A percentile compares a stretch with the other conserved stretches of the same genome.
These are phyloP conservation scores for Kodamaea nitidulidarum DNA, from an alignment of 805 yeast genomes.

Conservation along the genomic window DNA sequence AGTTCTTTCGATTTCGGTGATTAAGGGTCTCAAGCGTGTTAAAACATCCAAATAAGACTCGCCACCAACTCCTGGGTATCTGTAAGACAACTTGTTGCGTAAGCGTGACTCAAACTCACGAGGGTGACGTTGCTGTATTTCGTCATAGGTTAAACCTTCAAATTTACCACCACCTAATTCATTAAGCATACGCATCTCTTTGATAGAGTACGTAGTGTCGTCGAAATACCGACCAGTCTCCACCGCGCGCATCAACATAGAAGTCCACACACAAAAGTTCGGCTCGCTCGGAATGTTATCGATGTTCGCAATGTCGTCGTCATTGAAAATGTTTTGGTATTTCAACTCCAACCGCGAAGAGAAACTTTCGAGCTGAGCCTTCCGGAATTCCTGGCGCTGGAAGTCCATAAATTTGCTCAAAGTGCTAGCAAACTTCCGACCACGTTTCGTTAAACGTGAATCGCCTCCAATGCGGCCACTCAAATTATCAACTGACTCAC, in stretches of 20 bases:
- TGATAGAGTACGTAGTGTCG: conserved; percentile 68
- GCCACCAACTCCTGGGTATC: conserved; percentile 97
- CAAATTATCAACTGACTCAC: conserved; percentile 85
- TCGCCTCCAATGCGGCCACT: conserved; percentile 90
- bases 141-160: conserved; percentile 90
- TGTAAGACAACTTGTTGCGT: conserved; percentile 71
- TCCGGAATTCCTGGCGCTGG: conserved; percentile 67
- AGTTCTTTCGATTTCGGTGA: conserved; percentile 88
- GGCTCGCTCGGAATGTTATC: conserved; percentile 52
- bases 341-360: conserved; percentile 43
- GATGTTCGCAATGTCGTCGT: conserved; percentile 20
- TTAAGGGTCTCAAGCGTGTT: conserved; percentile 81
- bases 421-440: conserved; percentile 68
- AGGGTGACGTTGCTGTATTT: conserved; percentile 69
- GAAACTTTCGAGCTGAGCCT: conserved; percentile 53
- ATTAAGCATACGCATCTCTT: conserved; percentile 89
- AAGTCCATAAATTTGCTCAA: conserved; percentile 68
- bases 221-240: conserved; percentile 77
- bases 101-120: conserved; percentile 75
- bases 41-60: conserved; percentile 93
- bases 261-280: conserved; percentile 86
- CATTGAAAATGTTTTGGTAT: conserved; percentile 28
- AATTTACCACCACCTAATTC: conserved; percentile 91
- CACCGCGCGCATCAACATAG: conserved; percentile 74
- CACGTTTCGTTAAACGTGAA: conserved; percentile 74